Evolutionary conservation across 2,329 filamentous ascomycete species (phyloP).

Genomic region (Sclerotinia sclerotiorum): DNA sequence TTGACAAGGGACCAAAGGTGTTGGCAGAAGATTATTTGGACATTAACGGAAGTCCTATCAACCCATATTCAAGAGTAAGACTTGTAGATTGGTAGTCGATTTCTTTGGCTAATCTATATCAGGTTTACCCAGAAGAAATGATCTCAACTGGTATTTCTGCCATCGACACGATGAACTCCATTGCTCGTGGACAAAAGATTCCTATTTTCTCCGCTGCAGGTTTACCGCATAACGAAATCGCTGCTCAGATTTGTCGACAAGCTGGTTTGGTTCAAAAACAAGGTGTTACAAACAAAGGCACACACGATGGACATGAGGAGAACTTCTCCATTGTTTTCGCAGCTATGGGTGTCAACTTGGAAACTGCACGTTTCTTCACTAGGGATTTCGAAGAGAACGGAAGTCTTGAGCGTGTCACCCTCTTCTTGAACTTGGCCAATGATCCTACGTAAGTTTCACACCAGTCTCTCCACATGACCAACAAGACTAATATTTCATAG

Average conservation of each 20-base stretch:
- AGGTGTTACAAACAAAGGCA: constrained; percentile 83
- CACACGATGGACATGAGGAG: constrained; percentile 95
- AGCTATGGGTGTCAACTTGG: constrained; percentile 99
- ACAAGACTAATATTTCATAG: constrained; percentile 47
- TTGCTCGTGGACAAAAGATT: constrained; percentile 98
- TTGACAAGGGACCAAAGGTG: constrained; percentile 98
- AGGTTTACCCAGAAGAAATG: constrained; percentile 99
- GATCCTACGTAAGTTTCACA: constrained; percentile 78
- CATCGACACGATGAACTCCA: constrained; percentile 97
- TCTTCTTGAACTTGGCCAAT: constrained; percentile 99
- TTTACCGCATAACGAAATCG: constrained; percentile 99
- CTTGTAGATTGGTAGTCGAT: constrained; percentile 18
- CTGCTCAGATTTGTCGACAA: constrained; percentile 97
- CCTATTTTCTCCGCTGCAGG: constrained; percentile 98
- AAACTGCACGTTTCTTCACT: constrained; percentile 97
- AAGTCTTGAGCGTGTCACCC: constrained; percentile 91
- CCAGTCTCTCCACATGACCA: background rate
- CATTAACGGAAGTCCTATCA: constrained; percentile 98
- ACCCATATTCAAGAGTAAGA: constrained; percentile 92
- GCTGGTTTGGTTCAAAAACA: constrained; percentile 80
- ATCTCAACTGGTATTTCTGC: constrained; percentile 99
- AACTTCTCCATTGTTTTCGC: constrained; percentile 99
- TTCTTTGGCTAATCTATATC: constrained; percentile 18
- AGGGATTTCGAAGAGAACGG: constrained; percentile 99
- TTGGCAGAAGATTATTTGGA: constrained; percentile 97